Conservation (phyloP, 208 protist genomes). For the Phytomonas serpens region DNA sequence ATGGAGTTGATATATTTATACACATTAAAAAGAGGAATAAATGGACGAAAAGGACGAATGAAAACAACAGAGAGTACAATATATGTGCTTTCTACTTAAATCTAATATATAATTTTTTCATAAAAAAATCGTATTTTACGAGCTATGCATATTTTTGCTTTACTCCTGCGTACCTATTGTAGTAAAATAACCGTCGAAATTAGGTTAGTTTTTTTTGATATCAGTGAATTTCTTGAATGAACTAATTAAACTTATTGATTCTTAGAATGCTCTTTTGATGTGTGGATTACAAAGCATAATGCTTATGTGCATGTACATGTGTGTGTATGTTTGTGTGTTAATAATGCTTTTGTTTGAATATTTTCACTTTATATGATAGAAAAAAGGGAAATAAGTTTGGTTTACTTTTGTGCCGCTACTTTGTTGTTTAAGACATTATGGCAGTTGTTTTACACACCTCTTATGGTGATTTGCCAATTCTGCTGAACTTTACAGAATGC, state of each 20-base stretch:
- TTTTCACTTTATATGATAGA: constrained; percentile 4
- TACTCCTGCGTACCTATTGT: background rate
- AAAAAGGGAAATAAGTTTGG: background rate
- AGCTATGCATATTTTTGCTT: background rate
- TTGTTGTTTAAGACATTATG: constrained; percentile 19
- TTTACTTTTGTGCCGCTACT: background rate
- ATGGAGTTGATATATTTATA: constrained; percentile 3
- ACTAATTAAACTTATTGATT: background rate
- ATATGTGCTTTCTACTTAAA: background rate
- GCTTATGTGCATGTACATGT: constrained; percentile 7
- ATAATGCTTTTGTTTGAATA: background rate
- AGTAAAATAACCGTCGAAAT: background rate
- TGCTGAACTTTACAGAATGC: constrained; percentile 63
- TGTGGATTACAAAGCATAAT: background rate
- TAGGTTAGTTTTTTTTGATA: background rate
- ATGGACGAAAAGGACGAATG: background rate
- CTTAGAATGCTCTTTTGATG: background rate
- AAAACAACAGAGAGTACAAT: background rate
- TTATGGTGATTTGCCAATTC: constrained; percentile 49
- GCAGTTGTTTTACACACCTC: constrained; percentile 70
- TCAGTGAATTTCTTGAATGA: background rate
- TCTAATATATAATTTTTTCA: background rate
- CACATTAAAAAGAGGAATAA: background rate
- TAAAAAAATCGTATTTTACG: background rate
- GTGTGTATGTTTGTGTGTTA: constrained; percentile 3